phyloP scores from a whole-genome alignment of 139 green algal species.

The Haematococcus lacustris region DNA sequence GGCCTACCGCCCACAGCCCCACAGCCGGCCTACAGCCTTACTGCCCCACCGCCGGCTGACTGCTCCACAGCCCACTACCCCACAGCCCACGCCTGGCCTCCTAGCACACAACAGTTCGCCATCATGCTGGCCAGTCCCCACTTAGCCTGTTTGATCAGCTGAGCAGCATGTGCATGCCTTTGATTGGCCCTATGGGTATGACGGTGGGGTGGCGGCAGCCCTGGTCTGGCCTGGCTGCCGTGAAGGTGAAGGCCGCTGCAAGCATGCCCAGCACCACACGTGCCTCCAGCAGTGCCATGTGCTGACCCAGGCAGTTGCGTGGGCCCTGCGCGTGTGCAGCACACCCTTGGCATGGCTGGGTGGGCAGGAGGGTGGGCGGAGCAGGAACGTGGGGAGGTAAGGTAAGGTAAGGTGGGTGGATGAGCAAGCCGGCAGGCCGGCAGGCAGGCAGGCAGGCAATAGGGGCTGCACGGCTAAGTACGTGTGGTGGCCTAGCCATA shows the following conservation, averaged over 20 bases:
- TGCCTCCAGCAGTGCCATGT: slow-evolving; percentile 79
- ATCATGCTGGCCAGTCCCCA: too few relatives aligned
- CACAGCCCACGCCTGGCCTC: too few relatives aligned
- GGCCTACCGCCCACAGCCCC: too few relatives aligned
- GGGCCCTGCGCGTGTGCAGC: slow-evolving; percentile 52
- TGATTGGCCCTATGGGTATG: slow-evolving; percentile 67
- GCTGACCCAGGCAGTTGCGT: slow-evolving; percentile 85
- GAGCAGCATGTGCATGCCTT: slow-evolving; percentile 63
- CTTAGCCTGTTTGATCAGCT: too few relatives aligned
- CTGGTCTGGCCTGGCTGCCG: slow-evolving; percentile 11
- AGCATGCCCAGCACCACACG: slow-evolving; percentile 76
- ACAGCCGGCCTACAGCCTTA: too few relatives aligned
- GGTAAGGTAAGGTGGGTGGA: neutral
- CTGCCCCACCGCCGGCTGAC: too few relatives aligned
- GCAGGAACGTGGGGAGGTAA: neutral
- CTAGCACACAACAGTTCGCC: too few relatives aligned
- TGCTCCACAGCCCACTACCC: too few relatives aligned
- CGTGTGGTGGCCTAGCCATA: neutral
- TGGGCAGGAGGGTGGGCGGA: too few relatives aligned
- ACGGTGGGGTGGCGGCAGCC: slow-evolving; percentile 47
- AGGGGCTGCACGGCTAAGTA: neutral
- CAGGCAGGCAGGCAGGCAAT: neutral
- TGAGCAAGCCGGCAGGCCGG: neutral
- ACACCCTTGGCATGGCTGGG: neutral
- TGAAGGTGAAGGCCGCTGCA: slow-evolving; percentile 71